A percentile compares a stretch with the other conserved stretches of the same genome.
Evolutionary conservation across 306 rosid species (phyloP).

Genomic region (Vigna nakashimae): DNA sequence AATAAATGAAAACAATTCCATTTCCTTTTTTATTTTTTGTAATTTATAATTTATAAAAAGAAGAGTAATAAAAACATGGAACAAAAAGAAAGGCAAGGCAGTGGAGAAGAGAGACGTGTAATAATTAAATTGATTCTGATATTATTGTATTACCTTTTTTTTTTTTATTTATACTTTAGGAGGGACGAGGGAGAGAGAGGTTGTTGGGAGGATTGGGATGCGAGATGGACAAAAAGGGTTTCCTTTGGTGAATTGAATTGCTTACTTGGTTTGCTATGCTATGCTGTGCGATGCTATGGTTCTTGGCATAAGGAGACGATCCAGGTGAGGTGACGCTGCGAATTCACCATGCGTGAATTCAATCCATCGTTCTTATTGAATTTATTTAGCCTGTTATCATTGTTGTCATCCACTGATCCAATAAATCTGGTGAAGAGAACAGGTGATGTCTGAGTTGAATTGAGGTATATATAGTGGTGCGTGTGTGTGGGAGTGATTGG

Average conservation of each 20-base stretch:
- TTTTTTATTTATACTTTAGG: background rate
- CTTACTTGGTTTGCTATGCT: no score
- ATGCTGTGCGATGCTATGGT: no score
- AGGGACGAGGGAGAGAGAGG: background rate
- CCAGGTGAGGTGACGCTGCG: background rate
- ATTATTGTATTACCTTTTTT: no score
- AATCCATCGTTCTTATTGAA: background rate
- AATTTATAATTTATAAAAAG: background rate
- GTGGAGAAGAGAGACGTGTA: background rate
- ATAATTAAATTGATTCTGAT: background rate
- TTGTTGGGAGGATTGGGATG: background rate
- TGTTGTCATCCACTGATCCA: conserved; percentile 3
- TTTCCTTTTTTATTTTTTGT: background rate
- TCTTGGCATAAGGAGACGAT: background rate
- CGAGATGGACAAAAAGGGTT: conserved; percentile 20
- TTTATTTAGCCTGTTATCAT: background rate
- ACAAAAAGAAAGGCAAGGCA: background rate
- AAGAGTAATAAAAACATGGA: background rate
- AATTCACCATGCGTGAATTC: no score
- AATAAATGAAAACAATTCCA: background rate
- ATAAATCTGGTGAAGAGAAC: background rate
- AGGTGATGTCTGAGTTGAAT: conserved; percentile 6
- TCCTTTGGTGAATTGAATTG: background rate
- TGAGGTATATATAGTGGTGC: background rate
- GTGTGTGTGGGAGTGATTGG: conserved; percentile 3